A percentile compares a stretch with the other conserved stretches of the same genome.
Evolutionary conservation across 2,329 filamentous ascomycete species (phyloP).

Genomic region (Diplodia scrobiculata): DNA sequence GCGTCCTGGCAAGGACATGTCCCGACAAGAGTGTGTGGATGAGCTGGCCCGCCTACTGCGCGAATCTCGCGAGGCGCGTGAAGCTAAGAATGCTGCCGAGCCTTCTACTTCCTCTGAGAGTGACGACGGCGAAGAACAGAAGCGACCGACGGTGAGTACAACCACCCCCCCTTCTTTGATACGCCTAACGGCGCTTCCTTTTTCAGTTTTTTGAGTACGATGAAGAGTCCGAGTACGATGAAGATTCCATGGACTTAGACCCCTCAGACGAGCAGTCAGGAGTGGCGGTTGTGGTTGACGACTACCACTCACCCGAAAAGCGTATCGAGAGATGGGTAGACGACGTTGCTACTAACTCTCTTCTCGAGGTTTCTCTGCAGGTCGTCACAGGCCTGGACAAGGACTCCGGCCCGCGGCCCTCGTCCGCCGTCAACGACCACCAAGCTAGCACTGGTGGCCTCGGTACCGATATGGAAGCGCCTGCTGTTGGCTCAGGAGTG

Average conservation of each 20-base stretch:
- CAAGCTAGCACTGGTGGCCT: neutral
- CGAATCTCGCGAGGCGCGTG: neutral
- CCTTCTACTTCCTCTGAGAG: neutral
- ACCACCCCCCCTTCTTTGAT: neutral
- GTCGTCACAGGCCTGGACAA: neutral
- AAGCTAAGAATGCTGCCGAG: neutral
- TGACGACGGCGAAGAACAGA: neutral
- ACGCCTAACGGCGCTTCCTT: neutral
- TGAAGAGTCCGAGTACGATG: no score
- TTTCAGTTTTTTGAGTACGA: neutral
- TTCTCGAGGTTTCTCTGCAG: neutral
- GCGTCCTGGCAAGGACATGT: slow-evolving; percentile 6
- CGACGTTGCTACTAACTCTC: neutral
- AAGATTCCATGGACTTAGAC: neutral
- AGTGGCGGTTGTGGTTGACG: neutral
- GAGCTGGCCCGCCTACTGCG: neutral
- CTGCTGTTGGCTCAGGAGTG: neutral
- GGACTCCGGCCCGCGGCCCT: neutral
- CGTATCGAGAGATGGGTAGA: neutral
- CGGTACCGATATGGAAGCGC: neutral
- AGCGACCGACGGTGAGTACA: neutral
- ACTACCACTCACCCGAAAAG: neutral
- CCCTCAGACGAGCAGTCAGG: neutral
- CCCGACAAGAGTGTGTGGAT: neutral
- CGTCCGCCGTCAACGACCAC: neutral